Evolutionary conservation across 352 stramenopile species (phyloP), one percentile per base, ranked within the genome.

Genomic region (Globisporangium sylvaticum): DNA sequence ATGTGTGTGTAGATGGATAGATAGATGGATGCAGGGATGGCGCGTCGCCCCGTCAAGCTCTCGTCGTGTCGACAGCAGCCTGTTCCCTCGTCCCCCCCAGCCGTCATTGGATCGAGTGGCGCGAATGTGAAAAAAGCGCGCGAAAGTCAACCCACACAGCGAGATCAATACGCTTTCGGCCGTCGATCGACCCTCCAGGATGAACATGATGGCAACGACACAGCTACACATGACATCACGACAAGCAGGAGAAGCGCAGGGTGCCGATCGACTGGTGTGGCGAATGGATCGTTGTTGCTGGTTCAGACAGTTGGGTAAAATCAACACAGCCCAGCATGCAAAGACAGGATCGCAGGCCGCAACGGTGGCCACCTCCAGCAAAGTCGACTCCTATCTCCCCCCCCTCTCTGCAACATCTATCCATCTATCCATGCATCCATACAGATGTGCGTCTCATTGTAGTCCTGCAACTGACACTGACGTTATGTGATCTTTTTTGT

Each of bases 91-190:
- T 59, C n/a, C 32, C 12, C 56, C 56, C n/a, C n/a, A 27, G 27
- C n/a, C 5, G 10, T 18, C 56, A 32, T 31, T 42, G 3, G 15
- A 48, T 48, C 42, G 42, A 48, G 15, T 48, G 18, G 42, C 15
- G 42, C 6, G 42, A 48, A 48, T 18, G 4, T 34, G 29, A 53
- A 62, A 62, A 52, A 18, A 18, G 22, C 54, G 54, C 27, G 54
- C 54, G 18, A 42, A 44, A 59, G 54, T 59, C 54, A 59, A 59
- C 54, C 54, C 54, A 22, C 53, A 58, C 12, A 22, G 27, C 18
- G 18, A 58, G 18, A n/a, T 42, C 6, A 27, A 59, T 59, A 27
- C 22, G 29, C 15, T 18, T 59, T 3, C 53, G 27, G 12, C 27
- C 15, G 27, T 37, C 6, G 53, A 39, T 20, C 24, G 27, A 59